Evolutionary conservation across 306 rosid species (phyloP).

Genomic region (Glycine tomentella): DNA sequence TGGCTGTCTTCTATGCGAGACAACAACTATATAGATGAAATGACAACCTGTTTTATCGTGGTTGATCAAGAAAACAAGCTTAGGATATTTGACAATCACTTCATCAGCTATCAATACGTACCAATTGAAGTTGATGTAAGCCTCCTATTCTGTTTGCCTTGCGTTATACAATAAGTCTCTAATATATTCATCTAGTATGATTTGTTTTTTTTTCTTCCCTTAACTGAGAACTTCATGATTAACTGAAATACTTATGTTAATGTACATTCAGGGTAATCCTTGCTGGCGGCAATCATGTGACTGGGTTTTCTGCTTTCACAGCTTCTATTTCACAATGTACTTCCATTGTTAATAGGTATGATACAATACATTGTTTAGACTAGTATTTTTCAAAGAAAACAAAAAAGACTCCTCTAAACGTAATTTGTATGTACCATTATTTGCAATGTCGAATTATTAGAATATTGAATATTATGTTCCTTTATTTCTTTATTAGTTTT

Average conservation of each 20-base stretch:
- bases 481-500: too few species aligned
- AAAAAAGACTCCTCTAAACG: too few species aligned
- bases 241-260: too few species aligned
- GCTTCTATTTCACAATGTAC: conserved; percentile 6
- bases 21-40: conserved; percentile 26
- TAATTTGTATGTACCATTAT: too few species aligned
- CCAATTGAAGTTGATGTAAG: conserved; percentile 36
- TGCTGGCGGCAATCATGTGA: conserved; percentile 32
- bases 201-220: not conserved
- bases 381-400: too few species aligned
- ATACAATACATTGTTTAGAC: too few species aligned
- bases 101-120: conserved; percentile 23
- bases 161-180: too few species aligned
- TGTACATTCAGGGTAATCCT: conserved; percentile 28
- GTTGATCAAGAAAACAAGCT: conserved; percentile 36
- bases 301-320: conserved; percentile 20
- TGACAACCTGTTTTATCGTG: conserved; percentile 25
- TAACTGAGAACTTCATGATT: conserved; percentile 16
- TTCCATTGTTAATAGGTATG: conserved; percentile 16
- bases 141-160: conserved; percentile 16
- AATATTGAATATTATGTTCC: too few species aligned
- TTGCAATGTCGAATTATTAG: too few species aligned
- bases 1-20: conserved; percentile 25
- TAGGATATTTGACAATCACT: conserved; percentile 16
- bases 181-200: conserved; percentile 17